Evolutionary conservation across 306 rosid genomes (phyloP), one percentile per base, ranked within the genome.

Genomic region (Sicyos baderoa): DNA sequence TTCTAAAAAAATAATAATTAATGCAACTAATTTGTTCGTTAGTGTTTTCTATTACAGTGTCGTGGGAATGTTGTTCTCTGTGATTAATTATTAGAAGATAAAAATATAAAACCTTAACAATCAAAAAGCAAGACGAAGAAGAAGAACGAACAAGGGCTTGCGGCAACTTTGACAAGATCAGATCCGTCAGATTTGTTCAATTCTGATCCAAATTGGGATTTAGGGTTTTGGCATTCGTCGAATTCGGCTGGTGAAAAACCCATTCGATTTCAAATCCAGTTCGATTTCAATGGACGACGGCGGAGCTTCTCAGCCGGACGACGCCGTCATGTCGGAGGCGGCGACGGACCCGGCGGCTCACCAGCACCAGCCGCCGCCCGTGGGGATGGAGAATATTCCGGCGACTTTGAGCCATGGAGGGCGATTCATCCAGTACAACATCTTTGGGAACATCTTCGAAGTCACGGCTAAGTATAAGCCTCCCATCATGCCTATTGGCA

Each of bases 401-500:
- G 96, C 97, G 14, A 84, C 88, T 22, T 88, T 89, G 12, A 91
- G 95, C 86, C 92, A 91, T 60, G 95, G 97, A 11, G 97, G 96
- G 2, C 79, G 90, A 79, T 91, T 91, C 73, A 91, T 91, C 54
- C 97, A 91, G 80, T 91, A 91, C 77, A 91, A 91, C 70, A 91
- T 91, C 40, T 91, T 91, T 83, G 97, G 96, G 2, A 91, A 91
- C 77, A 82, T 91, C 29, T 91, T 91, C 44, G 96, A 91, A 79
- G 91, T 91, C 58, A 87, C 95, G 4, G 95, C 95, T 7, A 89
- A 89, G 85, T 91, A 91, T 90, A 87, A 86, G 77, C 97, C 96
- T 18, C 97, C 97, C 40, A 86, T 91, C 81, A 84, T 91, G 97
- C 97, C 97, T 47, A 91, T 91, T 80, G 97, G 97, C 12, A 91